These are phyloP conservation scores for Paracorniculantispora psalliotae DNA, from an alignment of 2,329 filamentous ascomycete species.

Conservation along the genomic window DNA sequence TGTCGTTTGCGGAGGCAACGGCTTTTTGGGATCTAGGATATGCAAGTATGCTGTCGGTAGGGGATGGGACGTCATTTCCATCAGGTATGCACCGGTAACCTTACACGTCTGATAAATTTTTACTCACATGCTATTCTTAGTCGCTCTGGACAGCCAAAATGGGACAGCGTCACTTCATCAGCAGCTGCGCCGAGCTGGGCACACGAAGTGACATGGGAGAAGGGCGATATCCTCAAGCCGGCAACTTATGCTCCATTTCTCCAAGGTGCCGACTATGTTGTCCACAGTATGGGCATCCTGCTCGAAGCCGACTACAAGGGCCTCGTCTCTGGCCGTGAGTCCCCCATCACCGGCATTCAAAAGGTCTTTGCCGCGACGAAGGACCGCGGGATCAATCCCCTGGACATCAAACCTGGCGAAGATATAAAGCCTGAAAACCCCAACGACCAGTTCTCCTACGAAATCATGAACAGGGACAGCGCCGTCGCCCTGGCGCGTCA, in stretches of 20 bases:
- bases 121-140: slow-evolving; percentile 38
- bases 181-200: slow-evolving; percentile 72
- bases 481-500: slow-evolving; percentile 80
- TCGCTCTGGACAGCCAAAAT: slow-evolving; percentile 84
- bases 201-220: slow-evolving; percentile 77
- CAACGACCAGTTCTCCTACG: slow-evolving; percentile 82
- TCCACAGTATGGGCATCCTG: slow-evolving; percentile 94
- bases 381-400: slow-evolving; percentile 61
- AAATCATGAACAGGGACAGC: slow-evolving; percentile 91
- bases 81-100: slow-evolving; percentile 58
- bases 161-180: slow-evolving; percentile 73
- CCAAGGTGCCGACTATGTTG: slow-evolving; percentile 72
- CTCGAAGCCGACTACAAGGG: slow-evolving; percentile 98
- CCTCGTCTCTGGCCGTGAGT: slow-evolving; percentile 77
- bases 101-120: not conserved
- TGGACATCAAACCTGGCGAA: slow-evolving; percentile 55
- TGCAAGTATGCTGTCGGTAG: slow-evolving; percentile 82
- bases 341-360: slow-evolving; percentile 70
- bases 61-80: slow-evolving; percentile 88
- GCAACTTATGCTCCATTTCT: slow-evolving; percentile 73
- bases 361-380: slow-evolving; percentile 70
- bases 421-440: slow-evolving; percentile 61
- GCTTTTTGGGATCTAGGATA: slow-evolving; percentile 83
- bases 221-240: slow-evolving; percentile 81
- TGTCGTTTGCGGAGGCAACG: slow-evolving; percentile 88